These are phyloP conservation scores for Anethum foeniculum DNA, from an alignment of 140 eudicot genomes.

Conservation along the genomic window DNA sequence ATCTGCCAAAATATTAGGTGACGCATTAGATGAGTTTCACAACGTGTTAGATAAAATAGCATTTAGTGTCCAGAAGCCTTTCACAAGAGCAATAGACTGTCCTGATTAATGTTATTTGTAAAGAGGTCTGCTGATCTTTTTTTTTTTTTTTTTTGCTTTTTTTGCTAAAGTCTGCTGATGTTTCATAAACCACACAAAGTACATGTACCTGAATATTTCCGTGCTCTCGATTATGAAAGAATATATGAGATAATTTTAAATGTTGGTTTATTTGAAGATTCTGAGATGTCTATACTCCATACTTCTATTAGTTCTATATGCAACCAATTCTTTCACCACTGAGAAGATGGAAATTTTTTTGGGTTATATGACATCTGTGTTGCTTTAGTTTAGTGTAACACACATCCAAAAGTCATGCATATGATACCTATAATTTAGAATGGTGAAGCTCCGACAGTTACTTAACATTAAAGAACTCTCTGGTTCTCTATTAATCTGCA, in stretches of 20 bases:
- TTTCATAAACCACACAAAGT: not conserved
- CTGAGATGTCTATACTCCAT: not conserved
- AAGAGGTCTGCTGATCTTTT: not conserved
- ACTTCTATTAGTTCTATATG: not conserved
- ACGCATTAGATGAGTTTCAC: not conserved
- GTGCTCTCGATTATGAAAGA: not conserved
- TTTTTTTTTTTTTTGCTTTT: no score
- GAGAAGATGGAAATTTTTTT: not conserved
- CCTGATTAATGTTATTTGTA: not conserved
- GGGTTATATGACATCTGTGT: not conserved
- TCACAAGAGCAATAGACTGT: not conserved
- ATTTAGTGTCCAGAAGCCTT: not conserved
- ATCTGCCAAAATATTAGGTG: slow-evolving; percentile 28
- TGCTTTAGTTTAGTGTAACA: not conserved
- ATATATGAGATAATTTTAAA: not conserved
- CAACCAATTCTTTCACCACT: not conserved
- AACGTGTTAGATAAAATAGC: not conserved
- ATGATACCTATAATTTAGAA: not conserved
- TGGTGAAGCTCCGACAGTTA: not conserved
- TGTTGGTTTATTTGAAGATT: not conserved
- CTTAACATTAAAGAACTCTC: not conserved
- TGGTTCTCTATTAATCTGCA: not conserved
- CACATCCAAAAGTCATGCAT: not conserved
- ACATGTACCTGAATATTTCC: not conserved
- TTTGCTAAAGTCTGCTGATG: not conserved